Evolutionary conservation across 1,284 basidiomycete species (phyloP), one percentile per base, ranked within the genome.

Genomic region (Moesziomyces sp.): DNA sequence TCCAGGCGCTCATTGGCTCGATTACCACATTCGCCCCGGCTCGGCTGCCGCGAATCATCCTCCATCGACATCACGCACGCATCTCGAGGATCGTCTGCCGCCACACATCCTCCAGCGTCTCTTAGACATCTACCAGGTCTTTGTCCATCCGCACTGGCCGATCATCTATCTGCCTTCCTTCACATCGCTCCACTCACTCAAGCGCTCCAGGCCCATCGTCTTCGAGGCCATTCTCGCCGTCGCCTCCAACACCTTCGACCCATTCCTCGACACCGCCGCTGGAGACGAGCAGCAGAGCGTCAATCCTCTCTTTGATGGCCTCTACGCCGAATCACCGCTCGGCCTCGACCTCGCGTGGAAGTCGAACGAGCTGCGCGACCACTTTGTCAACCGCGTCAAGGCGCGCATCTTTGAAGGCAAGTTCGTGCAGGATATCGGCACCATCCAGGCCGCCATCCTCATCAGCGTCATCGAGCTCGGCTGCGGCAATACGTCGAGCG

Each of bases 91-190:
- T n/a, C 57, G 48, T 19, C 21, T 76, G 48, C 70, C 68, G 7
- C 52, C 55, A 5, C 54, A 66, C 40, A 61, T 64, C 45, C 13
- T 73, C 28, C 59, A 63, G 19, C 47, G 67, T 5, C 67, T 75
- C 4, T 54, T 77, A 21, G 60, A 68, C 47, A 70, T 74, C 47
- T 77, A 74, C 51, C 59, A 58, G 24, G 63, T 65, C 23, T 77
- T 75, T 46, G 58, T 75, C 10, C 75, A 77, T 52, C 71, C 75
- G 21, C 75, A 74, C 30, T 77, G 75, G 75, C 75, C 75, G 35
- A 68, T 77, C 61, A 52, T 77, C 60, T 77, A 77, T 26, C 58
- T 74, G 8, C 75, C 75, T 3, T 65, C 73, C n/a, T 35, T 77
- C 52, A 53, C 62, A 11, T 71, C 72, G 38, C 67, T 77, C 3